Evolutionary conservation across 805 yeast species (phyloP), one percentile per base, ranked within the genome.

Genomic region (Schizosaccharomyces octosporus): DNA sequence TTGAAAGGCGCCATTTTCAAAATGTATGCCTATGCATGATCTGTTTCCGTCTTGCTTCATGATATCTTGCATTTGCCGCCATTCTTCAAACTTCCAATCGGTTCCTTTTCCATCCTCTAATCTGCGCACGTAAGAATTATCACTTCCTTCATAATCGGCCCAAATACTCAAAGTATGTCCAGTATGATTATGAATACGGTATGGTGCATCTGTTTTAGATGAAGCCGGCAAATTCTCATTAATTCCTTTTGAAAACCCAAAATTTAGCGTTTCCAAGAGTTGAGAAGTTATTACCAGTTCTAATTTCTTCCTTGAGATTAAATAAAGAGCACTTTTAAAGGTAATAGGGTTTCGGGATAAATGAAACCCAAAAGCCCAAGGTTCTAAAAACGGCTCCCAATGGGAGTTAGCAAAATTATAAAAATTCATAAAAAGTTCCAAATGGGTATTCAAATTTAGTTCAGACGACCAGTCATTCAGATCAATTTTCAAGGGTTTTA

Each of bases 31-130:
- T 39, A 90, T 71, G 3, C 76, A 73, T 58, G 81, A 82, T n/a
- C 75, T 75, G 21, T 78, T 79, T 54, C 77, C 80, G 62, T 84
- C 84, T 3, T 84, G 79, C 64, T 80, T 82, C 62, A 89, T 73
- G 62, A 81, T 81, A 67, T 90, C 95, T 70, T 98, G 82, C 29
- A 88, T 79, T 39, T 77, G 77, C 64, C 86, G 77, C 97, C 97
- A 93, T 68, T 90, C 96, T 67, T 89, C 95, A 73, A 94, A 94
- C 51, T 88, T 82, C 97, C 97, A 93, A 0, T 86, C 84, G 4
- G 79, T 69, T 3, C 71, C 70, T 4, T 78, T 80, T 1, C 79
- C 78, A 61, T 81, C 75, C 48, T 73, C 70, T 59, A 70, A 72
- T 65, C 59, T 67, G 65, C 41, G 67, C 63, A 31, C 68, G 48